phyloP scores from a whole-genome alignment of 2,329 filamentous ascomycete genomes.

The Trichoderma sp. region DNA sequence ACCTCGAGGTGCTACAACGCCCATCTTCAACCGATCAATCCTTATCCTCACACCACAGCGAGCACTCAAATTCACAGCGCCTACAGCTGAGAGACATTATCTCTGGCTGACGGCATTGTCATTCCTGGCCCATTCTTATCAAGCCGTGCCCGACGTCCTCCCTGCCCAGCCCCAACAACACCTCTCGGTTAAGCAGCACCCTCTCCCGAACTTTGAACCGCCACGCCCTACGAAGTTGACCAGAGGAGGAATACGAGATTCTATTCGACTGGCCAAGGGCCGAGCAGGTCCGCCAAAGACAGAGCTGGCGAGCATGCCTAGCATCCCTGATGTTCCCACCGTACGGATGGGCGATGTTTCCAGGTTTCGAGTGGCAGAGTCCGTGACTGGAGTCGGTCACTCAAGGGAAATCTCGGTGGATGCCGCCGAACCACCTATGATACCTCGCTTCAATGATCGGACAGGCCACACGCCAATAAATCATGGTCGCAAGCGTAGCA shows the following conservation, averaged over 20 bases:
- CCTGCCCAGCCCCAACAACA: conserved; percentile 45
- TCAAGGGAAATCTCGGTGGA: conserved; percentile 55
- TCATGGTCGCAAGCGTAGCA: conserved; percentile 85
- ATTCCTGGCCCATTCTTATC: conserved; percentile 88
- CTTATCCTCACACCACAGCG: conserved; percentile 90
- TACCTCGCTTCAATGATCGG: conserved; percentile 69
- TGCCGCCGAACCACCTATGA: conserved; percentile 69
- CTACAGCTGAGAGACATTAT: conserved; percentile 82
- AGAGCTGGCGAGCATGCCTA: conserved; percentile 52
- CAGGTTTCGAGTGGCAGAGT: conserved; percentile 43
- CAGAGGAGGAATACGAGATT: conserved; percentile 72
- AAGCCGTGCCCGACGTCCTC: conserved; percentile 74
- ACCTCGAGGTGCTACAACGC: conserved; percentile 62
- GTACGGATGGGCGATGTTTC: conserved; percentile 39
- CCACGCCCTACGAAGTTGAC: conserved; percentile 48
- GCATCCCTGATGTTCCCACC: conserved; percentile 40
- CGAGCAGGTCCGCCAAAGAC: conserved; percentile 54
- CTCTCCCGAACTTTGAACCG: conserved; percentile 54
- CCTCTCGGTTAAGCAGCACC: conserved; percentile 41
- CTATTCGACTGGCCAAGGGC: conserved; percentile 84
- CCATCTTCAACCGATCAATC: conserved; percentile 88
- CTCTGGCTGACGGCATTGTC: conserved; percentile 93
- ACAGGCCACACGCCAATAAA: conserved; percentile 42
- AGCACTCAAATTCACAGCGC: conserved; percentile 92
- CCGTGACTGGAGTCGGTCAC: conserved; percentile 39